Evolutionary conservation across 148 eudicot species (phyloP), one percentile per base, ranked within the genome.

Genomic region (Rhododendron mucronatum): DNA sequence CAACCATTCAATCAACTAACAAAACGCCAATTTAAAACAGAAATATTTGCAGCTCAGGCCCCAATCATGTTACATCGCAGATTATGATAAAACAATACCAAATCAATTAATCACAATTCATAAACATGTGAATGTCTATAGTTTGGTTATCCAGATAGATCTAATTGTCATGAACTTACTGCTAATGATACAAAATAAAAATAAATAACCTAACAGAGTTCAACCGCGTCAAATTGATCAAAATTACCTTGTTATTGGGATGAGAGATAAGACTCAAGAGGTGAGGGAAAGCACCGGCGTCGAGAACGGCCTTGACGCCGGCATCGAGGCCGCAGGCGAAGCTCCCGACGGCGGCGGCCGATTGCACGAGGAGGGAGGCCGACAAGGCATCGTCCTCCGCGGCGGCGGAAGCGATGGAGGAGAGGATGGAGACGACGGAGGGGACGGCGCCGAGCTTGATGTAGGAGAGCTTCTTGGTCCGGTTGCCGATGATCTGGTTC

Each of bases 401-500:
- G 67, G 51, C 88, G 7, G 84, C 85, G 11, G 80, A 30, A 51
- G 87, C 86, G 33, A 65, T 50, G 35, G 91, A 51, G 69, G 93
- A 89, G 53, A 97, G 93, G 76, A 94, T 86, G 39, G 91, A 82
- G 65, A 91, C 93, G 47, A 97, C 95, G 88, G 91, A 86, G 3
- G 98, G 94, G 28, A 95, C 93, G 14, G 96, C 99, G 86, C 94
- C 98, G 33, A 93, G 92, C 89, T 92, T 92, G 85, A 95, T 86
- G 85, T 90, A 97, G 5, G 93, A 88, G 47, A 95, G 89, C 90
- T 97, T 97, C 86, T 93, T 94, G 15, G 99, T 97, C 20, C 95
- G 98, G 84, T 95, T 97, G 55, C 99, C 99, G 81, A 97, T 97
- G 47, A 97, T 97, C 86, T 93, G 98, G 63, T 97, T 97, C 92